Base-by-base conservation (phyloP, 2,329 filamentous ascomycete species). In the Cladosporium sp. region DNA sequence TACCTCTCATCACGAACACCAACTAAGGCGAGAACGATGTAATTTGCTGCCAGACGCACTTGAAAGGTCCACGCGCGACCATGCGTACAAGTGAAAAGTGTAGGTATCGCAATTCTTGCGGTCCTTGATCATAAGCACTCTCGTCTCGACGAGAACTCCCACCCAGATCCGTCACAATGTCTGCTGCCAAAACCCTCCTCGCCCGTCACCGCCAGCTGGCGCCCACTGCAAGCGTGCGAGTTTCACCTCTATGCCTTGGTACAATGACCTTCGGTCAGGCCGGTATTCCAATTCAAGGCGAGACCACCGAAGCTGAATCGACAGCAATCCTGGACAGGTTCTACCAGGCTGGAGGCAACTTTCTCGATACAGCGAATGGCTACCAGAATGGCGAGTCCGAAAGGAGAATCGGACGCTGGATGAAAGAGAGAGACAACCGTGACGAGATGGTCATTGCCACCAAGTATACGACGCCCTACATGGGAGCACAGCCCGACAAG, bases 221-320 rank as follows among this genome's bases (percentile, higher is more conserved):
- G 0, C 82, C 84, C 2, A 78, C 78, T 0, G 84, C 82, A 0
- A 79, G n/a, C 21, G 77, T 85, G 6, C 79, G 80, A 58, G 84
- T 86, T 26, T 83, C 80, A 30, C 83, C 84, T 24, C 73, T 86
- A 70, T 85, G 83, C 63, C 77, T 86, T 2, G 84, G 84, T 26
- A 78, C 79, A 0, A 86, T 86, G 83, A 85, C 82, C 70, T 84
- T 86, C 67, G 84, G 84, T 12, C 78, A 83, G 34, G 78, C 80
- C 1, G 85, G 83, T 82, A 72, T 72, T 32, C 24, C 24, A 2
- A 69, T 72, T 65, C 73, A 72, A 69, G 72, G 74, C 28, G 64
- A 65, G 41, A 69, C 67, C 59, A 67, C 54, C 64, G 73, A 74
- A 65, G 80, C 82, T 38, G 78, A 76, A 0, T 72, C 78, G 0